Base-by-base conservation (phyloP, 352 stramenopile species). In the Globisporangium recalcitrans region DNA sequence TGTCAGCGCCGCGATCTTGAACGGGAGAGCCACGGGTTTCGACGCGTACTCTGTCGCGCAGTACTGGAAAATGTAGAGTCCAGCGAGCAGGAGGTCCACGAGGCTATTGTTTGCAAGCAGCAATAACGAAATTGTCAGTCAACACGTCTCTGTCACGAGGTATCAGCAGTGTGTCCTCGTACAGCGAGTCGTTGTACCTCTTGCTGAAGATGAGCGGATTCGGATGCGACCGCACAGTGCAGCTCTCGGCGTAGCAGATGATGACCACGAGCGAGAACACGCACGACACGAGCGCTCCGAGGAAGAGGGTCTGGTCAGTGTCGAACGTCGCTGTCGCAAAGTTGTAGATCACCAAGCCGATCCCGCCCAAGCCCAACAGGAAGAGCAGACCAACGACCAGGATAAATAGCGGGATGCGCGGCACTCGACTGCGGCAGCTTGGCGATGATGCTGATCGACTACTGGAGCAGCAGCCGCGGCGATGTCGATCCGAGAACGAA, bases 131-230 rank as follows among this genome's bases (percentile, higher is more conserved):
- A 10, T 6, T 48, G 5, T 10, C 38, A 46, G 38, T 46, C 38
- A 46, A 16, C 11, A 46, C 38, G 38, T n/a, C n/a, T n/a, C n/a
- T n/a, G n/a, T n/a, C n/a, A n/a, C n/a, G n/a, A n/a, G n/a, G n/a
- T n/a, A n/a, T n/a, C n/a, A n/a, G n/a, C n/a, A n/a, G n/a, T n/a
- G n/a, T n/a, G n/a, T n/a, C n/a, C n/a, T n/a, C n/a, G n/a, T n/a
- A n/a, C n/a, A n/a, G n/a, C n/a, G n/a, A n/a, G n/a, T n/a, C n/a
- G n/a, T n/a, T n/a, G 16, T 54, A 78, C 72, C 66, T 93, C 66
- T 95, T 95, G 69, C 84, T 93, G 58, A 93, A 87, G 58, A 96
- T 94, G 40, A 96, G 75, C 13, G 85, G 78, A 57, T 94, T 96
- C 14, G 87, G 87, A 42, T 96, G 83, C 10, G 77, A 70, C 10